phyloP scores from a whole-genome alignment of 148 eudicot genomes.

The Talinum fruticosum region DNA sequence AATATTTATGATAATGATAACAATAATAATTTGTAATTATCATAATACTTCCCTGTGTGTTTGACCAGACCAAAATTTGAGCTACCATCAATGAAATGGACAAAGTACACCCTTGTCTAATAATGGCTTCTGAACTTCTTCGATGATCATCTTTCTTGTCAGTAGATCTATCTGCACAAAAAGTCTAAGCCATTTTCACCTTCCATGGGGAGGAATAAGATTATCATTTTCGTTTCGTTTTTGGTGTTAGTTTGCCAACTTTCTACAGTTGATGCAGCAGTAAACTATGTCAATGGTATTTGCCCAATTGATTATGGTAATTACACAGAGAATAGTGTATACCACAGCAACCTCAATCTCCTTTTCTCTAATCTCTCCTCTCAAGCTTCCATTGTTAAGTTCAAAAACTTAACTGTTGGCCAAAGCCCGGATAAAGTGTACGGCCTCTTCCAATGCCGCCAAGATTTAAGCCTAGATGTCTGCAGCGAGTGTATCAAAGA shows the following conservation, averaged over 20 bases:
- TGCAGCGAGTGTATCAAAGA: constrained; percentile 18
- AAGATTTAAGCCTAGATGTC: not conserved
- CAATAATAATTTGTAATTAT: too few species aligned
- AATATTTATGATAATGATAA: too few species aligned
- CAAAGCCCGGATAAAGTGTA: constrained; percentile 7
- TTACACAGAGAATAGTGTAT: not conserved
- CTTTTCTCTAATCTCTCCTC: constrained; percentile 16
- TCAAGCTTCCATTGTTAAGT: constrained; percentile 1
- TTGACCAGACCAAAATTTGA: not conserved
- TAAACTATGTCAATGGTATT: not conserved
- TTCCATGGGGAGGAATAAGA: not conserved
- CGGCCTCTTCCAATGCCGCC: constrained; percentile 26
- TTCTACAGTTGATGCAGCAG: not conserved
- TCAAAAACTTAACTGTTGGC: constrained; percentile 13
- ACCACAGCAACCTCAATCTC: constrained; percentile 7
- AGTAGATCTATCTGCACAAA: not conserved
- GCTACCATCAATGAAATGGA: not conserved
- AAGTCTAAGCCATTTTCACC: not conserved
- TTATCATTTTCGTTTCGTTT: not conserved
- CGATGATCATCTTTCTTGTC: not conserved
- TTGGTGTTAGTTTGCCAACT: not conserved
- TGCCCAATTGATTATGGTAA: not conserved
- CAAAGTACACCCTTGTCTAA: not conserved
- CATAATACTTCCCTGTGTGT: too few species aligned
- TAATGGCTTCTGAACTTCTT: not conserved